Base-by-base conservation (phyloP, 2,329 filamentous ascomycete species). In the Alternaria longipes region DNA sequence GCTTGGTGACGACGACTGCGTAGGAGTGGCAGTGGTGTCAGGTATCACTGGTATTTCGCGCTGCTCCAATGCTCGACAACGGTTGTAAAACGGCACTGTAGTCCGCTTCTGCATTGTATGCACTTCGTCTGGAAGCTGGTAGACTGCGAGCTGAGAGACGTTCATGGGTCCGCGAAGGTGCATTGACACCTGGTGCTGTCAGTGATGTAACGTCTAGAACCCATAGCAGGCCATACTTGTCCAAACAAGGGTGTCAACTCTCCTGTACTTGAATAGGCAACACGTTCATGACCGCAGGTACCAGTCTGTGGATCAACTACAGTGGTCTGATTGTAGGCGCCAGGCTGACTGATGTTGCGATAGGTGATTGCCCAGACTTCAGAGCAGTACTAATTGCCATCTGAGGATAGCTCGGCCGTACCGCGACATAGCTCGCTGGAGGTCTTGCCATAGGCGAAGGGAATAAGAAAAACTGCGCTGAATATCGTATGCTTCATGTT, bases 91-190 rank as follows among this genome's bases (percentile, higher is more conserved):
- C 1, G 67, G 65, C 14, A 71, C 64, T 8, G 56, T 64, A 20
- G 50, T 63, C 22, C 70, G 63, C 51, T 63, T 70, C 20, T 44
- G 51, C 53, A 71, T 54, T 14, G 62, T 58, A 36, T 64, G 53
- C 26, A 62, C 60, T 32, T 72, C 64, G 18, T 51, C 55, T 5
- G 72, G 70, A 8, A 87, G 84, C 46, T 82, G 84, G 78, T 93
- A 94, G 56, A 89, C 88, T 11, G 90, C 91, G 56, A 93, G 83
- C 67, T 91, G 85, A 72, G 87, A 87, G 32, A 94, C 74, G 40
- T 85, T 80, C 68, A 91, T 76, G 1, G 91, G 91, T 3, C 91
- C 91, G 67, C 91, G 89, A 72, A 93, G 84, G 75, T 92, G 89
- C 63, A 92, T 78, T 1, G 90, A 91, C 30, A 93, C 82, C 90